These are phyloP conservation scores for Tolypocladium paradoxum DNA, from an alignment of 2,329 filamentous ascomycete species.

Conservation along the genomic window DNA sequence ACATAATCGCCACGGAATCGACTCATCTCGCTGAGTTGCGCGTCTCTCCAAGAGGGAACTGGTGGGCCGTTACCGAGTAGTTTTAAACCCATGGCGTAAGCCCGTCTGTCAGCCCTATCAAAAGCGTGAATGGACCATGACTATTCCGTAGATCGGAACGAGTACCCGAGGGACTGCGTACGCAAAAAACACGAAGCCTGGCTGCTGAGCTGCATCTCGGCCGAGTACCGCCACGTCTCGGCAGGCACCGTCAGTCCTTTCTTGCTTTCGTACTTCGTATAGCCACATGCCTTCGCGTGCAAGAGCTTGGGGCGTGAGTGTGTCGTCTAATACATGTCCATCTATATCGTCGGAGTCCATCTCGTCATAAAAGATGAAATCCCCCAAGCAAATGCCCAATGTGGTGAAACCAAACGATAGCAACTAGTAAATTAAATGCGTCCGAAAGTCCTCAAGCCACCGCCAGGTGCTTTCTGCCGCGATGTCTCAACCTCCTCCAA, in stretches of 20 bases:
- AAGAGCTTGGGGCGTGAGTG: neutral
- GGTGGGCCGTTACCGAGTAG: neutral
- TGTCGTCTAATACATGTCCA: neutral
- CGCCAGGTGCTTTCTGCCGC: constrained; percentile 12
- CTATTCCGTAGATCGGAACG: neutral
- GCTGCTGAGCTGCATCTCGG: neutral
- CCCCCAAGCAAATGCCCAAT: neutral
- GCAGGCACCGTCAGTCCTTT: too few relatives aligned
- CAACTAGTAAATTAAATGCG: neutral
- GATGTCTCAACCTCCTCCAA: constrained; percentile 26
- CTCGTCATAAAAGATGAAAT: neutral
- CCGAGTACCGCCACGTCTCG: neutral
- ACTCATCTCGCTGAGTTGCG: neutral
- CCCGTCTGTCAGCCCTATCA: neutral
- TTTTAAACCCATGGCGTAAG: neutral
- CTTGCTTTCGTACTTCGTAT: neutral
- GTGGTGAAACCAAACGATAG: neutral
- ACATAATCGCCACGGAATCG: neutral
- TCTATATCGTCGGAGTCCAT: neutral
- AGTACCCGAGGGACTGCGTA: neutral
- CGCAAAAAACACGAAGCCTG: neutral
- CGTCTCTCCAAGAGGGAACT: neutral
- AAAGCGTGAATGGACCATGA: neutral
- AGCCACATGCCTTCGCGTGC: neutral
- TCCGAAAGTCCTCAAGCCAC: constrained; percentile 14